Evolutionary conservation across 73 alveolate species (phyloP), one percentile per base, ranked within the genome.

Genomic region (Effrenium voratum): DNA sequence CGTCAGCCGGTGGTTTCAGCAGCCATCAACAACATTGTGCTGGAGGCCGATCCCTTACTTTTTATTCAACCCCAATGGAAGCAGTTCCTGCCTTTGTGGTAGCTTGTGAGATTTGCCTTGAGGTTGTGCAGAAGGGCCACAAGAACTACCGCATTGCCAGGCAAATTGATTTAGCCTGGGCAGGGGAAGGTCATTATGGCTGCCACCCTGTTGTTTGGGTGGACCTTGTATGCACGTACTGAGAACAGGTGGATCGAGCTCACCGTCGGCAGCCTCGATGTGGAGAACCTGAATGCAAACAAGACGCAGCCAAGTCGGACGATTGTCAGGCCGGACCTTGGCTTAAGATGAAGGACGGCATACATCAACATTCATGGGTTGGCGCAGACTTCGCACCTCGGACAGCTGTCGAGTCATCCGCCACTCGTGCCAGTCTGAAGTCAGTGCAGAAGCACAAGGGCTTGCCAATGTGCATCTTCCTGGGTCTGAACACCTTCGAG

Each of bases 1-100:
- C 97, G 97, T 22, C 97, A 90, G 87, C 97, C 97, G 38, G 97
- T 90, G 52, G 73, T 90, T 55, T 90, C 88, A 86, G 80, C 87
- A 1, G 52, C 97, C 44, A 47, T 90, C 76, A 66, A 70, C 49
- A 90, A 46, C 75, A 76, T 50, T 57, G 41, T 68, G 45, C 76
- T 90, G 22, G 82, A 72, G 82, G 82, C 82, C 40, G n/a, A n/a
- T n/a, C 32, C 32, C 26, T 19, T 55, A 55, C 41, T 19, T 32
- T 16, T 66, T 5, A 32, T 66, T 59, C 73, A 59, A 19, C 30
- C n/a, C 28, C 66, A 13, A 59, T 28, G 30, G 34, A 59, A 26
- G 73, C 73, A 59, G 30, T 28, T n/a, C 22, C 73, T 5, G 36
- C 38, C n/a, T n/a, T n/a, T n/a, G n/a, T n/a, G 73, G 30, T 59